Evolutionary conservation across 192 early-diverging fungal genomes (phyloP), one percentile per base, ranked within the genome.

Genomic region (Coemansia biformis): DNA sequence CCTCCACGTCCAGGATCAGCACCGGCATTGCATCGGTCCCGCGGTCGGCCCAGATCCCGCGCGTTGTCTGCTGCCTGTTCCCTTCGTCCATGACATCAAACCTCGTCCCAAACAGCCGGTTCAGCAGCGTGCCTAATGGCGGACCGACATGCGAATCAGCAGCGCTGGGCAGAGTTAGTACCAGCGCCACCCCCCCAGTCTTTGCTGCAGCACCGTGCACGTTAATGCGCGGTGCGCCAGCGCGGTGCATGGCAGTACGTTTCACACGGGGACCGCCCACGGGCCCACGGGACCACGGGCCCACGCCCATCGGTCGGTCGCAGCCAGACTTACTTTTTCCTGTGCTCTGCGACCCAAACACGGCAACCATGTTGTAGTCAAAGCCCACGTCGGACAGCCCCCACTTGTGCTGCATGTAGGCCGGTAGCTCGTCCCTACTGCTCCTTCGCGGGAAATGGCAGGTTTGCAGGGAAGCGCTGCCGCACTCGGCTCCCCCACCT

Each of bases 331-430:
- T 96, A 88, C 90, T 92, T 54, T 99, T 99, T 31, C 96, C 96
- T 5, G 94, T 96, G 78, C 87, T 91, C 69, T 99, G 96, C 28
- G 93, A 96, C 43, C 96, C 96, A 81, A 99, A 96, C 23, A 99
- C 93, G 14, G 96, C 93, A 5, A 97, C 89, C 14, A 98, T 75
- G 63, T 96, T 86, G 62, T 98, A 99, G 63, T 96, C 84, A 51
- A 99, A 99, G 14, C 96, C 96, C 32, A 70, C 72, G 23, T 91
- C 84, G 16, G 61, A 66, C 4, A 99, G 67, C 15, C 72, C 36
- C 94, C 94, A 97, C 50, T 81, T 79, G 10, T 86, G 65, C 51
- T 79, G 68, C 84, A 98, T 89, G 61, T 84, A 92, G n/a, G 79
- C 74, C 1, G 82, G 51, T 29, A 93, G 60, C 16, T 83, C 54